Evolutionary conservation across 306 rosid species (phyloP), one percentile per base, ranked within the genome.

Genomic region (Hippophae tibetana): DNA sequence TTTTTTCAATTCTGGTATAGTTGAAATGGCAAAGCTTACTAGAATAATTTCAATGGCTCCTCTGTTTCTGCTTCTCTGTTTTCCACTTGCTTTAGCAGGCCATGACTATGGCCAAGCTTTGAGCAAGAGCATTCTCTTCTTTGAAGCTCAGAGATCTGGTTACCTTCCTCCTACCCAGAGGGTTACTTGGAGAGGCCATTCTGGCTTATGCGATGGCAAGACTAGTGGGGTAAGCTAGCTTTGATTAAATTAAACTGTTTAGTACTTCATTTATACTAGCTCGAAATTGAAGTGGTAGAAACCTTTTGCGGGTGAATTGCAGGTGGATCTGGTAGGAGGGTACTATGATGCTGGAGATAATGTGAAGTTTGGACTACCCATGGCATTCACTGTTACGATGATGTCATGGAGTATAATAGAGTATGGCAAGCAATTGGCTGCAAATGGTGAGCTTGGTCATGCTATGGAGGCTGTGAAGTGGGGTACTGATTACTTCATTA

Each of bases 101-200:
- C 95, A 92, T 74, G 96, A 92, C 78, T 92, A 92, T 5, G 83
- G 78, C 25, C 83, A 82, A 65, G 99, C 99, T 47, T 76, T 92
- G 9, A 78, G 83, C 60, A 88, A 92, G 80, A 84, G 93, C 86
- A 71, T 92, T 78, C 83, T 92, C 41, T 92, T 92, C 85, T 92
- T 83, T 14, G 99, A 92, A 66, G 99, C 96, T 62, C 99, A 92
- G 82, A 85, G 99, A 81, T 92, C 99, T 52, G 99, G 99, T 14
- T 58, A 40, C 58, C 85, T 92, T 54, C 99, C 99, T 3, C 68
- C 42, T 25, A 72, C 61, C 85, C 99, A 92, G 58, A 84, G 99
- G 60, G 90, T 88, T n/a, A n/a, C 77, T 23, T 92, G 99, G 99
- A 83, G 99, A 63, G 57, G 83, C 56, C 72, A 88, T 58, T 92